phyloP scores from a whole-genome alignment of 345 rosid species.

The Eucalyptus grandis region DNA sequence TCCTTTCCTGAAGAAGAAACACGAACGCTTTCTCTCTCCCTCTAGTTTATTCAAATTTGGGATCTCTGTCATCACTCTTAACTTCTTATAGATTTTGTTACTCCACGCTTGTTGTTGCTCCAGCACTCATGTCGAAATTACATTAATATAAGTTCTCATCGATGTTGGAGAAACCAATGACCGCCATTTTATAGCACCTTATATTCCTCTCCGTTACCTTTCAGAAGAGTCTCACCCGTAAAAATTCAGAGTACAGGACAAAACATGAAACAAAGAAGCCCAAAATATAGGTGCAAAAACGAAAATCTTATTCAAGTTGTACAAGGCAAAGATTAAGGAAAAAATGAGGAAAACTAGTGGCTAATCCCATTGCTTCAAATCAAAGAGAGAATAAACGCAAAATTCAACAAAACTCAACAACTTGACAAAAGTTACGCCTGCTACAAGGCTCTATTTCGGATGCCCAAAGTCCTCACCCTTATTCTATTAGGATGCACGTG shows the following conservation, averaged over 20 bases:
- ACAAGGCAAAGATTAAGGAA: not conserved
- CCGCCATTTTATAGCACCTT: not conserved
- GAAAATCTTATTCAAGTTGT: too few relatives aligned
- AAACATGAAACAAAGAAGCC: not conserved
- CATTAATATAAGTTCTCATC: too few relatives aligned
- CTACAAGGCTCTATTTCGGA: not conserved
- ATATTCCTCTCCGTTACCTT: not conserved
- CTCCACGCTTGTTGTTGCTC: too few relatives aligned
- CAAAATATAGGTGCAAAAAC: too few relatives aligned
- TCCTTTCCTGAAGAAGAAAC: too few relatives aligned
- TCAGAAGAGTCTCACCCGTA: not conserved
- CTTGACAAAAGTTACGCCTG: not conserved
- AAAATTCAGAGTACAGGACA: too few relatives aligned
- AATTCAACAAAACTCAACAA: not conserved
- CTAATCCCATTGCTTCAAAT: not conserved
- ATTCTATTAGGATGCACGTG: too few relatives aligned
- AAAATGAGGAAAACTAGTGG: not conserved
- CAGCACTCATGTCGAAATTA: not conserved
- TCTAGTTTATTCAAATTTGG: too few relatives aligned
- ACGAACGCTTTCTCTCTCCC: too few relatives aligned
- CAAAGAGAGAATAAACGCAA: not conserved
- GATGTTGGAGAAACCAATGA: not conserved
- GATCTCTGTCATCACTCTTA: too few relatives aligned
- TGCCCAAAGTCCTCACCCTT: not conserved
- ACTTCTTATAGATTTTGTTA: too few relatives aligned